Percentiles rank a stretch among this genome's conserved stretches.
Evolutionary conservation across 371 early-diverging fungal genomes (phyloP).

Genomic region (Batkoa obscura): DNA sequence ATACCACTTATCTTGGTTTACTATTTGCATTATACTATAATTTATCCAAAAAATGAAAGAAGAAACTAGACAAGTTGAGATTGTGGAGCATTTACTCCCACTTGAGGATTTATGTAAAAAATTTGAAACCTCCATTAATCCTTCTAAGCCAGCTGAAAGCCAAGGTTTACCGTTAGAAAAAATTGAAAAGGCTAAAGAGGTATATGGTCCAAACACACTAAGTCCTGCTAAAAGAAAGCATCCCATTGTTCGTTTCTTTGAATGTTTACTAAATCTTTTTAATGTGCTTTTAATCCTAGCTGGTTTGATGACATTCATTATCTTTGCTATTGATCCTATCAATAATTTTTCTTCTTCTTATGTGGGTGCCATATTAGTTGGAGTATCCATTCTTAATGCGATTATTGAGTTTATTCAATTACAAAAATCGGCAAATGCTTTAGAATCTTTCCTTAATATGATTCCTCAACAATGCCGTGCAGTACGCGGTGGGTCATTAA

Average conservation of each 20-base stretch:
- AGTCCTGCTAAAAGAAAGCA: conserved; percentile 74
- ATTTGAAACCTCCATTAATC: no score
- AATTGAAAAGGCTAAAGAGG: conserved; percentile 34
- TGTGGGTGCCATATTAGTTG: conserved; percentile 69
- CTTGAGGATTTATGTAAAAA: no score
- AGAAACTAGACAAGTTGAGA: no score
- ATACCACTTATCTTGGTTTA: no score
- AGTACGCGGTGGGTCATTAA: neutral
- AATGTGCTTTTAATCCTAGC: conserved; percentile 68
- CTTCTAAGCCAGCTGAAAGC: conserved; percentile 45
- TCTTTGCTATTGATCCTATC: conserved; percentile 46
- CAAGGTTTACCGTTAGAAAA: conserved; percentile 39
- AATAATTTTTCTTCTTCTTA: conserved; percentile 51
- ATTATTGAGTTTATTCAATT: conserved; percentile 80
- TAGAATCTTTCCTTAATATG: conserved; percentile 75
- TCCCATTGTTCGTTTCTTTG: conserved; percentile 43
- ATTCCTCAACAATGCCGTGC: conserved; percentile 62
- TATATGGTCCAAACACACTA: conserved; percentile 64
- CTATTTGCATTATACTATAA: no score
- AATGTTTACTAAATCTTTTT: conserved; percentile 53
- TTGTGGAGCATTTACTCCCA: no score
- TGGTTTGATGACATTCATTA: conserved; percentile 57
- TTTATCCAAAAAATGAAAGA: no score
- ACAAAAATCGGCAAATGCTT: conserved; percentile 61
- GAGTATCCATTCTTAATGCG: conserved; percentile 74